phyloP scores from a whole-genome alignment of 371 early-diverging fungal genomes.

The Apophysomyces sp. region DNA sequence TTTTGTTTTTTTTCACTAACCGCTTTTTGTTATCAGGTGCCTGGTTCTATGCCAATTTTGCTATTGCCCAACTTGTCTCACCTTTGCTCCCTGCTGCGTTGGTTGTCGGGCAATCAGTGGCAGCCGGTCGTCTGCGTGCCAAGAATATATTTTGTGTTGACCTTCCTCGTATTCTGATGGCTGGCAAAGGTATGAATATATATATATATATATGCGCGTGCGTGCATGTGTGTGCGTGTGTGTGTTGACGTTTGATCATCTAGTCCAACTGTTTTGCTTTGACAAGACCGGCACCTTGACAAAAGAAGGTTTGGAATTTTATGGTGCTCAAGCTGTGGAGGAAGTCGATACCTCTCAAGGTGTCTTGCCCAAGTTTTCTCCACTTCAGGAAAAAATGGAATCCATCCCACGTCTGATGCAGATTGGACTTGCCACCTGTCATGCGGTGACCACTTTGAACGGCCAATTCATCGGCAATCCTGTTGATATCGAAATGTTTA shows the following conservation, averaged over 20 bases:
- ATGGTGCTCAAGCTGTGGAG: slow-evolving; percentile 24
- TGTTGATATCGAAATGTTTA: slow-evolving; percentile 87
- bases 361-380: slow-evolving; percentile 14
- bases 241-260: neutral
- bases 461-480: slow-evolving; percentile 80
- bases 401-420: slow-evolving; percentile 33
- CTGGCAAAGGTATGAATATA: slow-evolving; percentile 61
- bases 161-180: slow-evolving; percentile 75
- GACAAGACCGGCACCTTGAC: slow-evolving; percentile 89
- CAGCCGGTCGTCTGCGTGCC: slow-evolving; percentile 61
- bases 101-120: slow-evolving; percentile 71
- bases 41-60: slow-evolving; percentile 49
- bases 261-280: slow-evolving; percentile 82
- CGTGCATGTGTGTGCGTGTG: neutral
- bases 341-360: neutral
- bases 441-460: slow-evolving; percentile 69
- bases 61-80: slow-evolving; percentile 64
- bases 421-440: slow-evolving; percentile 69
- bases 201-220: neutral
- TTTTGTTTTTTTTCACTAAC: neutral
- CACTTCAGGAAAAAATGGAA: slow-evolving; percentile 18
- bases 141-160: slow-evolving; percentile 71
- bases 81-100: slow-evolving; percentile 74
- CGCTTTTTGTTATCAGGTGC: neutral
- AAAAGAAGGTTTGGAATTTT: slow-evolving; percentile 73